Conservation (phyloP, 139 green algal species). For the Yamagishiella unicocca region DNA sequence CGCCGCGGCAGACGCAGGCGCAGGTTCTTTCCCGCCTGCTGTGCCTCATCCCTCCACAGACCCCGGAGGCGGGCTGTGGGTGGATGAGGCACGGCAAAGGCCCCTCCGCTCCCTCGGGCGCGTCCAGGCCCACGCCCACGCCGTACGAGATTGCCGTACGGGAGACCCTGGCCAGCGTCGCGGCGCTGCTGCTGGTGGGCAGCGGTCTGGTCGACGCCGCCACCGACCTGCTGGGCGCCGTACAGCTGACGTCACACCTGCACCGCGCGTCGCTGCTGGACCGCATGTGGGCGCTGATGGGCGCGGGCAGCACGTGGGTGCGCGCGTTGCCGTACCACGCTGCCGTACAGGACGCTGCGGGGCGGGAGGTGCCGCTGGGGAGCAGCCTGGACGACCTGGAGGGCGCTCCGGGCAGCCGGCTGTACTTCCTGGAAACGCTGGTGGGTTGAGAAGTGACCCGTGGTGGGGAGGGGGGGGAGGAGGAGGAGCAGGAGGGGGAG, state of each 20-base stretch:
- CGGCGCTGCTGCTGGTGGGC: conserved; percentile 13
- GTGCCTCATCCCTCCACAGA: not conserved
- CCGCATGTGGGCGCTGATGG: conserved; percentile 23
- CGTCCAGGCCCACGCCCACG: not conserved
- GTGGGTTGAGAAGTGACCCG: no score
- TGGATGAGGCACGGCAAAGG: no score
- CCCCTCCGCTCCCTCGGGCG: not conserved
- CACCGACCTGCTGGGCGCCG: not conserved
- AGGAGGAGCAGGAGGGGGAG: not conserved
- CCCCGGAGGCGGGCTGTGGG: no score
- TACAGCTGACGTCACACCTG: not conserved
- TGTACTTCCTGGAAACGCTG: conserved; percentile 17
- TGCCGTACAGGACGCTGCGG: not conserved
- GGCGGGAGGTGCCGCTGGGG: not conserved
- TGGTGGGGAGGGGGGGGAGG: no score
- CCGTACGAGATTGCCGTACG: not conserved
- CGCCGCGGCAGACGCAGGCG: not conserved
- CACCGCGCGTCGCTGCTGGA: conserved; percentile 7
- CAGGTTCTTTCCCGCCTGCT: not conserved
- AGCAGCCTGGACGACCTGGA: not conserved
- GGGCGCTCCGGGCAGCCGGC: not conserved
- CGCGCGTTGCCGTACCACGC: conserved; percentile 17
- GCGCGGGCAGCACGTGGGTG: conserved; percentile 16
- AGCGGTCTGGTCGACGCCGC: not conserved
- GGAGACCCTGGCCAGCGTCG: not conserved